phyloP scores from a whole-genome alignment of 495 filamentous ascomycete species.

The Aspergillus sclerotiicarbonarius region DNA sequence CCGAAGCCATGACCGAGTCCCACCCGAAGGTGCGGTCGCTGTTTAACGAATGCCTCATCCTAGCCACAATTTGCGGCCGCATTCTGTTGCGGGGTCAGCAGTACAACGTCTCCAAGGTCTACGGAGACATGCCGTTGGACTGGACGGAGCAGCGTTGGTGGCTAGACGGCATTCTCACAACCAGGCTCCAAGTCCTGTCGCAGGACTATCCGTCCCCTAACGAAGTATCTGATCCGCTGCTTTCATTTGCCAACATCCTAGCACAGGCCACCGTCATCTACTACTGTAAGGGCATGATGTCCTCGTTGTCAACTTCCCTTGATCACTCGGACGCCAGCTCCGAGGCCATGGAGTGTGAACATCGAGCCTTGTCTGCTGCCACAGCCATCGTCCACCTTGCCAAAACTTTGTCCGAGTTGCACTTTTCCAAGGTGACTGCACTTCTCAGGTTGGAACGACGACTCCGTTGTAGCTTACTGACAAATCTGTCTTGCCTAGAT shows the following conservation, averaged over 20 bases:
- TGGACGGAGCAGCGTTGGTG: slow-evolving; percentile 46
- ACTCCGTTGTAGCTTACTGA: background rate
- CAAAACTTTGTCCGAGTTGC: slow-evolving; percentile 40
- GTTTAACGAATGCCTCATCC: slow-evolving; percentile 48
- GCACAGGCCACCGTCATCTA: slow-evolving; percentile 43
- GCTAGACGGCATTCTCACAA: slow-evolving; percentile 41
- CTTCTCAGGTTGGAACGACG: background rate
- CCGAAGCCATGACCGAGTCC: slow-evolving; percentile 37
- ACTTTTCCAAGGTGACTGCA: slow-evolving; percentile 33
- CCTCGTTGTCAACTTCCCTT: background rate
- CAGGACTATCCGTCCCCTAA: slow-evolving; percentile 15
- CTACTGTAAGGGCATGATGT: slow-evolving; percentile 25
- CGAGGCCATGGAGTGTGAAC: background rate
- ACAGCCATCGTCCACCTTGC: slow-evolving; percentile 39
- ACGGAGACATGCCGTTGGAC: slow-evolving; percentile 27
- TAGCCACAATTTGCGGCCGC: slow-evolving; percentile 48
- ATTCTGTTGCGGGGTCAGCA: slow-evolving; percentile 42
- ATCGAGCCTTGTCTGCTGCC: slow-evolving; percentile 8
- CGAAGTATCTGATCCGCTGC: slow-evolving; percentile 41
- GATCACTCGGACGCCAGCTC: background rate
- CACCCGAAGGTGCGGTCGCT: slow-evolving; percentile 34
- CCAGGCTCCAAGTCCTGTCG: slow-evolving; percentile 29
- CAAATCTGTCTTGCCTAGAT: slow-evolving; percentile 3
- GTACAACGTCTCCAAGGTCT: slow-evolving; percentile 25
- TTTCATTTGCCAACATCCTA: slow-evolving; percentile 40